Evolutionary conservation across 257 asterid genomes (phyloP).

Genomic region (Verbascum thapsus): DNA sequence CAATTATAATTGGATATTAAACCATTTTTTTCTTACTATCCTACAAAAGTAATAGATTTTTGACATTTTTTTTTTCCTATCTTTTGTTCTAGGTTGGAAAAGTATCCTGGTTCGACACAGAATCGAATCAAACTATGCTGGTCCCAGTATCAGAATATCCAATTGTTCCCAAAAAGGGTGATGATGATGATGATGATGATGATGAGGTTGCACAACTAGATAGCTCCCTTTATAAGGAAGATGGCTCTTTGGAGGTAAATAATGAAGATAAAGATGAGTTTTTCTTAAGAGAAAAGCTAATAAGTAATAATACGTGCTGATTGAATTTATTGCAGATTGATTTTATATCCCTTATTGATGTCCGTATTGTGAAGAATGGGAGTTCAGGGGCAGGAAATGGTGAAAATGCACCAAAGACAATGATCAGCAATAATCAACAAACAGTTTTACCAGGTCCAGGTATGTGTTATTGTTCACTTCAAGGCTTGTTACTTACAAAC

Average conservation of each 20-base stretch:
- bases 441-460: no score
- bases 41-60: constrained; percentile 10
- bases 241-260: constrained; percentile 88
- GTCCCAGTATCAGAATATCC: constrained; percentile 71
- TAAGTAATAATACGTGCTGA: no score
- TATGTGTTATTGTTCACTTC: no score
- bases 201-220: constrained; percentile 52
- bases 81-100: constrained; percentile 69
- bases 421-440: no score
- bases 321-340: no score
- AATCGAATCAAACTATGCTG: constrained; percentile 51
- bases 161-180: constrained; percentile 41
- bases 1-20: constrained; percentile 19
- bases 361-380: no score
- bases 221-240: constrained; percentile 62
- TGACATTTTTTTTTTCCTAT: constrained; percentile 5
- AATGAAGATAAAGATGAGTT: no score
- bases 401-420: no score
- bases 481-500: no score
- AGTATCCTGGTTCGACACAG: constrained; percentile 53
- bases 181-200: constrained; percentile 49
- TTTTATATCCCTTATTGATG: no score
- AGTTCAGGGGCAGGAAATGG: no score
- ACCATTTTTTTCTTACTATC: constrained; percentile 2
- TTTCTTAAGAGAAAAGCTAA: no score